Evolutionary conservation across 208 protist genomes (phyloP), one percentile per base, ranked within the genome.

Genomic region (Acanthamoeba healyi): DNA sequence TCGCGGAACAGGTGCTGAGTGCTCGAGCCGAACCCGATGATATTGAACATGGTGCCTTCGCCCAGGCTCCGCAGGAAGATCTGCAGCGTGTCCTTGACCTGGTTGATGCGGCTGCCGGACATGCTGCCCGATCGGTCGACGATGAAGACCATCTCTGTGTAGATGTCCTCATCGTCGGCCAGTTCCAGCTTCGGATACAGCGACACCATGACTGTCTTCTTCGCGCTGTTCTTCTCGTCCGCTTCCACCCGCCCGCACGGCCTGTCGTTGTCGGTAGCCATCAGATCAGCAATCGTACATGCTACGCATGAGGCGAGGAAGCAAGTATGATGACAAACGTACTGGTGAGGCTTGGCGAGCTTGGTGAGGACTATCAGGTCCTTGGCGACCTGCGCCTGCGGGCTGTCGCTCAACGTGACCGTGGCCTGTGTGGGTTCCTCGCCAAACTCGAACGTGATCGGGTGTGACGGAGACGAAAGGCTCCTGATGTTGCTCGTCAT

Each of bases 21-120:
- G 82, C 58, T 17, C 3, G 49, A 51, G n/a, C 67, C 74, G 61
- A 92, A 95, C 32, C 93, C 93, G 42, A 95, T 86, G 19, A 95
- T 90, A 38, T 95, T 95, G 81, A 95, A 95, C 24, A 24, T 14
- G 32, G 87, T 94, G 58, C 87, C 87, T 9, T 29, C 46, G 5
- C 32, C n/a, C 26, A 95, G 38, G n/a, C 34, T 63, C 32, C 42
- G 67, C 17, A 95, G 81, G 87, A 95, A 94, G 22, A 95, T 12
- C 26, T 90, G 49, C 93, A 95, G 34, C 32, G 58, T 72, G 42
- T 91, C 34, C 54, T 91, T 82, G 40, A 72, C 79, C 38, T 94
- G 72, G 58, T 92, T 70, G 40, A 94, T 94, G 26, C 81, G 70
- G 40, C 61, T 77, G 40, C 92, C 92, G 34, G n/a, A 44, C 92